These are phyloP conservation scores for Rhipidocladum racemiflorum DNA, from an alignment of 176 grass and related monocot species.

Conservation along the genomic window DNA sequence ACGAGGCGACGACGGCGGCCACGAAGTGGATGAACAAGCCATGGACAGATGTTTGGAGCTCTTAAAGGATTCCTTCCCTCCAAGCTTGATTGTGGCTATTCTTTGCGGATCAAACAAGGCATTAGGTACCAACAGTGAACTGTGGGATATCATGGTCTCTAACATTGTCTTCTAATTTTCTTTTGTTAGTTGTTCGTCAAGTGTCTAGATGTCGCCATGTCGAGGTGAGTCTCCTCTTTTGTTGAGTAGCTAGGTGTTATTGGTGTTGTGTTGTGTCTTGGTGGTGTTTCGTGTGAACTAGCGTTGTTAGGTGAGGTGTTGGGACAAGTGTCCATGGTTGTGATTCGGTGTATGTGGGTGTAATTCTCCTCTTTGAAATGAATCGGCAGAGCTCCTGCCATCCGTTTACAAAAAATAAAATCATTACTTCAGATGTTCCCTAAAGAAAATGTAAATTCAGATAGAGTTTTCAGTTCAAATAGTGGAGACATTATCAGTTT, in stretches of 20 bases:
- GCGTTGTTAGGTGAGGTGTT: not conserved
- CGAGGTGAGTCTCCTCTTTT: not conserved
- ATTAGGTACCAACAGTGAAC: not conserved
- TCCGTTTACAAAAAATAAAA: too few species aligned
- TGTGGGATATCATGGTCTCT: not conserved
- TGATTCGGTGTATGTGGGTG: too few species aligned
- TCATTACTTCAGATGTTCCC: not conserved
- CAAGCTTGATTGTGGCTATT: not conserved
- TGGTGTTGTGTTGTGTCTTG: not conserved
- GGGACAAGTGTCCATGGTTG: too few species aligned
- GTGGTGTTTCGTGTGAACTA: not conserved
- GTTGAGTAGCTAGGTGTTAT: not conserved
- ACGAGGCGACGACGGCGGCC: not conserved
- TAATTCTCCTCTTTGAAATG: too few species aligned
- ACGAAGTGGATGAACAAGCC: not conserved
- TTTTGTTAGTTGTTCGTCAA: not conserved
- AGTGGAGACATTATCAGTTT: not conserved
- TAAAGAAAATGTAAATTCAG: not conserved
- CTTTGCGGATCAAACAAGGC: not conserved
- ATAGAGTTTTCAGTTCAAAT: slow-evolving; percentile 1
- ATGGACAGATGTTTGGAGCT: not conserved
- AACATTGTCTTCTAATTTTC: not conserved
- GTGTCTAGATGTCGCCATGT: not conserved
- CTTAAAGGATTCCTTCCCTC: not conserved
- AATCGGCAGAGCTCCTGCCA: too few species aligned